Conservation (phyloP, 441 rosid species). For the Gossypium lobatum region DNA sequence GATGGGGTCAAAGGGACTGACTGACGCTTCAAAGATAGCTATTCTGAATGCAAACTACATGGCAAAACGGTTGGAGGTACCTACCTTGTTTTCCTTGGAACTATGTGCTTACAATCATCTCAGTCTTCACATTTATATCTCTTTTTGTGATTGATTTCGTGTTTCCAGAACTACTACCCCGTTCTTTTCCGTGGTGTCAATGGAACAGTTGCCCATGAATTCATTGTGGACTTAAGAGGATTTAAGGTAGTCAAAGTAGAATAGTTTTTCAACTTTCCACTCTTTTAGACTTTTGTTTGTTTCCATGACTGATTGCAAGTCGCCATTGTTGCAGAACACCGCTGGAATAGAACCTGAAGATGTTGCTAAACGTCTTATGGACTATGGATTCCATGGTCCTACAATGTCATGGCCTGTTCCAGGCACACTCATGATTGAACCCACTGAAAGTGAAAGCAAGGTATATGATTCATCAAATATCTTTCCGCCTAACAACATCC, state of each 20-base stretch:
- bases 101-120: background rate
- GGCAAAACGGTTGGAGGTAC: conserved; percentile 96
- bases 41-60: conserved; percentile 96
- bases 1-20: conserved; percentile 97
- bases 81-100: conserved; percentile 6
- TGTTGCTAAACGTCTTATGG: conserved; percentile 94
- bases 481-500: background rate
- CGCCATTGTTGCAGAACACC: conserved; percentile 45
- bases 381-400: conserved; percentile 93
- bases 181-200: conserved; percentile 88
- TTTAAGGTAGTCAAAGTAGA: conserved; percentile 52
- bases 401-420: conserved; percentile 99
- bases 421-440: conserved; percentile 96
- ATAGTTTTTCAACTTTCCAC: background rate
- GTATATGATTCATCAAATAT: conserved; percentile 24
- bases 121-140: background rate
- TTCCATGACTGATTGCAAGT: background rate
- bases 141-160: conserved; percentile 9
- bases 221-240: conserved; percentile 81
- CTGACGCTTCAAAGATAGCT: conserved; percentile 92
- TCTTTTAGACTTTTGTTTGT: background rate
- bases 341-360: conserved; percentile 96
- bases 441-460: conserved; percentile 99
- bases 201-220: conserved; percentile 93
- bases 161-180: conserved; percentile 65